Evolutionary conservation across 2,329 filamentous ascomycete genomes (phyloP).

Genomic region (Rhinocladiella similis): DNA sequence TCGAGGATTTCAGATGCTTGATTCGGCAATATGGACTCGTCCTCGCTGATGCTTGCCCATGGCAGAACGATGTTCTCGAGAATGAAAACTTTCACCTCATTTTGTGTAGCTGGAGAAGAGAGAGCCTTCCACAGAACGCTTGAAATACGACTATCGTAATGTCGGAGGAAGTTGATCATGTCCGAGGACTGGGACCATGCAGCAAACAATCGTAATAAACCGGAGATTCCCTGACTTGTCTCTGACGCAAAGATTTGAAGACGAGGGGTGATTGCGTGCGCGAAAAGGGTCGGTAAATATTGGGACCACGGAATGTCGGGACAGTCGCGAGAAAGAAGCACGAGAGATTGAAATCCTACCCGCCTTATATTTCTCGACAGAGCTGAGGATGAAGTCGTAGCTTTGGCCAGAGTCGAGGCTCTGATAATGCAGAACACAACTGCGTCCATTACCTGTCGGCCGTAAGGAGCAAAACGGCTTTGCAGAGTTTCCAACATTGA

Average conservation of each 20-base stretch:
- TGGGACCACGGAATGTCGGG: conserved; percentile 69
- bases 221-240: conserved; percentile 86
- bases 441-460: conserved; percentile 69
- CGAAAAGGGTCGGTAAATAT: conserved; percentile 70
- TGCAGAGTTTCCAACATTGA: conserved; percentile 82
- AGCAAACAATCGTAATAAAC: conserved; percentile 74
- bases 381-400: conserved; percentile 34
- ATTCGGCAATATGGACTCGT: conserved; percentile 62
- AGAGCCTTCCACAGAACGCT: conserved; percentile 72
- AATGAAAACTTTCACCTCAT: conserved; percentile 81
- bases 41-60: conserved; percentile 14
- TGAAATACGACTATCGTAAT: conserved; percentile 61
- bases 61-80: conserved; percentile 70
- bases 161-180: conserved; percentile 69
- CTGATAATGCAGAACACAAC: conserved; percentile 78
- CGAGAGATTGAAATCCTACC: conserved; percentile 76
- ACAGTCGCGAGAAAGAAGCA: conserved; percentile 73
- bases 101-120: conserved; percentile 71
- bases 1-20: conserved; percentile 14
- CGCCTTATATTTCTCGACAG: conserved; percentile 52
- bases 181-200: conserved; percentile 73
- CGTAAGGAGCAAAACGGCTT: conserved; percentile 67
- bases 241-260: conserved; percentile 78
- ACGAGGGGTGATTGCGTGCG: conserved; percentile 74
- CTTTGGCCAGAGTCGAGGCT: conserved; percentile 47